Evolutionary conservation across 1,284 basidiomycete species (phyloP).

Genomic region (Melampsora larici-populina): DNA sequence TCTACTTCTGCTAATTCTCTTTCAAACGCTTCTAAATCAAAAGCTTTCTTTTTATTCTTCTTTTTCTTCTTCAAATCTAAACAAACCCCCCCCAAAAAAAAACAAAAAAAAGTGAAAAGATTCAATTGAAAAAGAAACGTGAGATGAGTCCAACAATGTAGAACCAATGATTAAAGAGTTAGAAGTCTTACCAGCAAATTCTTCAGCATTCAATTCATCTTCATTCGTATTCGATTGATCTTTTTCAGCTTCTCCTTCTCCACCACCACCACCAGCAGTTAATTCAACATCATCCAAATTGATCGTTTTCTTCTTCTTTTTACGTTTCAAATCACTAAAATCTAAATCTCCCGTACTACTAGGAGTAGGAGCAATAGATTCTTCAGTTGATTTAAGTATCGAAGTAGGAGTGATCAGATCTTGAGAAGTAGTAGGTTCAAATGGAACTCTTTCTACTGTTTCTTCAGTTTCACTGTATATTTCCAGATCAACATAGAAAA

Average conservation of each 20-base stretch:
- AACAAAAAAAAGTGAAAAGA: background rate
- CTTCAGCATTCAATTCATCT: slow-evolving; percentile 23
- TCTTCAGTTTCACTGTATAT: background rate
- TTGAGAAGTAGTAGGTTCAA: slow-evolving; percentile 46
- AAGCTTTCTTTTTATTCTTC: slow-evolving; percentile 52
- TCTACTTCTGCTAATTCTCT: slow-evolving; percentile 50
- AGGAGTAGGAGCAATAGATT: background rate
- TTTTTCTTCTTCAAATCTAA: slow-evolving; percentile 49
- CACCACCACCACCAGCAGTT: background rate
- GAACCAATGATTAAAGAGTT: background rate
- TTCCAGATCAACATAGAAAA: too few relatives aligned
- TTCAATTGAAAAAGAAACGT: background rate
- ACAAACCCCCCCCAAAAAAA: background rate
- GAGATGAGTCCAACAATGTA: too few relatives aligned
- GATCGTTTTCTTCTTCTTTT: slow-evolving; percentile 51
- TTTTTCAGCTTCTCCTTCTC: background rate
- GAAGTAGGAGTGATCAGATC: slow-evolving; percentile 15
- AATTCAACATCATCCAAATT: slow-evolving; percentile 31
- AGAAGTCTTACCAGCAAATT: slow-evolving; percentile 28
- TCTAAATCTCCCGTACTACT: slow-evolving; percentile 56
- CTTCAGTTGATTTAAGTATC: slow-evolving; percentile 37
- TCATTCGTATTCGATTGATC: slow-evolving; percentile 11
- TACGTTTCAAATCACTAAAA: slow-evolving; percentile 80
- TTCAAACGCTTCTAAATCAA: slow-evolving; percentile 54
- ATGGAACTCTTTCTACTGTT: slow-evolving; percentile 14